Base-by-base conservation (phyloP, 305 asterid species). In the Fraxinus floribunda region DNA sequence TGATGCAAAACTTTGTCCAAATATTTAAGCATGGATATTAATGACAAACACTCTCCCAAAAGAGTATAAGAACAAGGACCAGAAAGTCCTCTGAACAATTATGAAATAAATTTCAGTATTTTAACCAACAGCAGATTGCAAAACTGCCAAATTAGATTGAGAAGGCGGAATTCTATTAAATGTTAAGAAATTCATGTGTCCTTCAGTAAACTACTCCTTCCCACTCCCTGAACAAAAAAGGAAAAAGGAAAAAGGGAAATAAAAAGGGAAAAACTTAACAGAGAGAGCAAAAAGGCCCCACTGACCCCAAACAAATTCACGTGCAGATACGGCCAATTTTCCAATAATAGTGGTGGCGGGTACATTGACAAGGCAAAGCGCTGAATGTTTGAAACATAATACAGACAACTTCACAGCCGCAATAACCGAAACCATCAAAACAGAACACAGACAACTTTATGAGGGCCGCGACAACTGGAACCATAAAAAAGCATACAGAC, bases 1-100 rank as follows among this genome's bases (percentile, higher is more conserved):
- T 22, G 66, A 44, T 9, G 62, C 76, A 38, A 83, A 85, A 81
- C 64, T 36, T 22, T 73, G 57, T n/a, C 49, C 26, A 85, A 60
- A n/a, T 46, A 77, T 36, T 32, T 79, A 30, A 60, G 13, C 60
- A 60, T 15, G 26, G 35, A 24, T 64, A 35, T 29, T 46, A 13
- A 70, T 49, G 35, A 82, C 66, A 68, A 75, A 57, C 34, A 15
- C 16, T 35, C 29, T 62, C 35, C 8, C 55, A 64, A 2, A 44
- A 52, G 20, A 52, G 38, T 60, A 41, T 5, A 38, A 32, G 35
- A 85, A 39, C 46, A 29, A 78, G 62, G 77, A 30, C 15, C 55
- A 4, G 76, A 26, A 64, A 62, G 75, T 71, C 60, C 62, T 52
- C 29, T 13, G 41, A 6, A 73, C 34, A 41, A 6, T 62, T 35